A percentile compares a stretch with the other conserved stretches of the same genome.
Conservation (phyloP, 495 filamentous ascomycete genomes). For the Niebla homalea region DNA sequence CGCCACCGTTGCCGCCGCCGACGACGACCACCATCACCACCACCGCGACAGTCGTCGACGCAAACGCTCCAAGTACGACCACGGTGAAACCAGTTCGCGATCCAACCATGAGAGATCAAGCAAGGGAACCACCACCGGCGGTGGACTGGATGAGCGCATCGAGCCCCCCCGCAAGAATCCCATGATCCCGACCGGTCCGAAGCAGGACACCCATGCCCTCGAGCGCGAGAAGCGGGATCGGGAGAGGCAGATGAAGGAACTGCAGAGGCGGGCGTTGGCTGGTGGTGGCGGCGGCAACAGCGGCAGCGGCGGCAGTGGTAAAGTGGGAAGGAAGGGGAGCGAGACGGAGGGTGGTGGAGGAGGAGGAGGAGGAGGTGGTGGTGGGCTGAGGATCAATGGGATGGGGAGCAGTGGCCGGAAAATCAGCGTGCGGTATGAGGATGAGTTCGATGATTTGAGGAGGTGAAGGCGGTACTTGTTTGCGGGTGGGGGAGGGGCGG, state of each 20-base stretch:
- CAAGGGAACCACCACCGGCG: conserved; percentile 8
- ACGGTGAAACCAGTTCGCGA: conserved; percentile 20
- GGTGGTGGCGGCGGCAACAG: conserved; percentile 16
- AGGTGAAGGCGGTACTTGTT: no score
- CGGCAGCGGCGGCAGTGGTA: conserved; percentile 13
- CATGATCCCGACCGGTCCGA: conserved; percentile 22
- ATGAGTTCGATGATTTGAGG: conserved; percentile 39
- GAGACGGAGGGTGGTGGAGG: conserved; percentile 30
- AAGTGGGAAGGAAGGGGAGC: conserved; percentile 27
- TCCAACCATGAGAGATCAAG: conserved; percentile 12
- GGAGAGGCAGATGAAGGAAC: conserved; percentile 64
- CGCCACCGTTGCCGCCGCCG: no score
- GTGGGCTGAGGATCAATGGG: conserved; percentile 37
- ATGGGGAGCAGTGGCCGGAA: conserved; percentile 36
- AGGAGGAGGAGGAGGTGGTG: conserved; percentile 28
- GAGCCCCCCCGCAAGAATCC: background rate
- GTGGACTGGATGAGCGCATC: background rate
- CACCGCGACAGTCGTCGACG: conserved; percentile 19
- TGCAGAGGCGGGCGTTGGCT: conserved; percentile 51
- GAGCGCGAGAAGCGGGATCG: conserved; percentile 66
- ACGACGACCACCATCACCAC: background rate
- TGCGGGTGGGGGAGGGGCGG: no score
- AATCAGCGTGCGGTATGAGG: conserved; percentile 47
- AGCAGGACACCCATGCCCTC: conserved; percentile 55
- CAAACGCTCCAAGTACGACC: conserved; percentile 42